Base-by-base conservation (phyloP, 2,329 filamentous ascomycete genomes). In the Rutstroemia sp. region DNA sequence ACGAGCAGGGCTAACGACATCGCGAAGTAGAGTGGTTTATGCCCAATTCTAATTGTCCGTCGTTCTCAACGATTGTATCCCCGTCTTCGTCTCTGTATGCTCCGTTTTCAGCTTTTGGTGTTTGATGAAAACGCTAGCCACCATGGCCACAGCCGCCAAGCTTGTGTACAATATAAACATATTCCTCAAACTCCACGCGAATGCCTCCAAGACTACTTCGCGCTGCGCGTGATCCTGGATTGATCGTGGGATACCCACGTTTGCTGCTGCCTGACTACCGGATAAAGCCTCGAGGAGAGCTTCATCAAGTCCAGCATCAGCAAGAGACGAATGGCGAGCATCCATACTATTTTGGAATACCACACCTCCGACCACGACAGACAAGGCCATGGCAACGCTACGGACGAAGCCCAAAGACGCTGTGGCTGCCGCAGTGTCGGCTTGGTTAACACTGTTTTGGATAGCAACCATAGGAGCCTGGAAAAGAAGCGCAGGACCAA, bases 381-480 rank as follows among this genome's bases (percentile, higher is more conserved):
- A 74, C n/a, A 77, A 65, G 0, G 75, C 68, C 0, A 71, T 69
- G 0, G 72, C 71, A 5, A 78, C 63, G 45, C 71, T 73, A 6
- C 74, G 70, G 12, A 74, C 62, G 58, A 82, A 79, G 0, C 72
- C 73, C 4, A 81, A 68, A 0, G 78, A 78, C 0, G 78, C 75
- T 0, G 78, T 81, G 0, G 79, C 79, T 0, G 75, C 73, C 0
- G 78, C 78, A 1, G 71, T 71, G 46, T 66, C 59, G 5, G 47
- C 56, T 51, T 62, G 60, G 1, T 72, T 66, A 12, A 81, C 76
- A 14, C 72, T 72, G n/a, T 73, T 75, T 60, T 84, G 81, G 0
- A 84, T 68, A 0, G 80, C 79, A 30, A 84, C 75, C 14, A 82
- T 69, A 0, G 80, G 80, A 0, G 79, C 71, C 58, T 79, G 70